Conservation (phyloP, 345 rosid species). For the Odontarrhena argentea region DNA sequence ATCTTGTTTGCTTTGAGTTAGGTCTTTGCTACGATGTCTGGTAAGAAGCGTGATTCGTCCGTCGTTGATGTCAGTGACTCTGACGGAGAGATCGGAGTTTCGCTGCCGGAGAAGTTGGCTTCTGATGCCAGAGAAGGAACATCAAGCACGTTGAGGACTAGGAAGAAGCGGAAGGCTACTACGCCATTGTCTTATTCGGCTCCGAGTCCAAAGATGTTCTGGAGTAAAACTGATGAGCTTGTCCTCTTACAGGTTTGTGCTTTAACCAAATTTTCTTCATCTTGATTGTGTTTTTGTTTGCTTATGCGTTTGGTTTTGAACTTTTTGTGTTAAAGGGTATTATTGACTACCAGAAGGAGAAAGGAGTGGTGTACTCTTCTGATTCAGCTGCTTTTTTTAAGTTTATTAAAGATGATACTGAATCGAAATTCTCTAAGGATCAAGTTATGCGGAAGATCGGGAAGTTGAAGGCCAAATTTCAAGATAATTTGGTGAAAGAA, state of each 20-base stretch:
- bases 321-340: conserved; percentile 26
- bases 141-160: neutral
- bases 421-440: conserved; percentile 3
- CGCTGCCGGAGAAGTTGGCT: neutral
- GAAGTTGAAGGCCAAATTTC: conserved; percentile 26
- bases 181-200: neutral
- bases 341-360: conserved; percentile 5
- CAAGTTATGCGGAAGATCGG: conserved; percentile 21
- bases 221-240: conserved; percentile 26
- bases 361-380: neutral
- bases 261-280: neutral
- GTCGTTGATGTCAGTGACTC: neutral
- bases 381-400: conserved; percentile 14
- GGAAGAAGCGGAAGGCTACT: conserved; percentile 15
- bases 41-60: neutral
- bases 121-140: neutral
- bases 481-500: neutral
- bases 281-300: neutral
- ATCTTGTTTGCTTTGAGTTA: neutral
- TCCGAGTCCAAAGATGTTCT: neutral
- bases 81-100: neutral
- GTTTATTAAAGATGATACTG: conserved; percentile 1
- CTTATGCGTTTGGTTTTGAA: neutral
- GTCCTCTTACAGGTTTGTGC: conserved; percentile 15
- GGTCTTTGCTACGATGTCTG: neutral